Base-by-base conservation (phyloP, 2,329 filamentous ascomycete genomes). In the Leptographium wingfieldii region DNA sequence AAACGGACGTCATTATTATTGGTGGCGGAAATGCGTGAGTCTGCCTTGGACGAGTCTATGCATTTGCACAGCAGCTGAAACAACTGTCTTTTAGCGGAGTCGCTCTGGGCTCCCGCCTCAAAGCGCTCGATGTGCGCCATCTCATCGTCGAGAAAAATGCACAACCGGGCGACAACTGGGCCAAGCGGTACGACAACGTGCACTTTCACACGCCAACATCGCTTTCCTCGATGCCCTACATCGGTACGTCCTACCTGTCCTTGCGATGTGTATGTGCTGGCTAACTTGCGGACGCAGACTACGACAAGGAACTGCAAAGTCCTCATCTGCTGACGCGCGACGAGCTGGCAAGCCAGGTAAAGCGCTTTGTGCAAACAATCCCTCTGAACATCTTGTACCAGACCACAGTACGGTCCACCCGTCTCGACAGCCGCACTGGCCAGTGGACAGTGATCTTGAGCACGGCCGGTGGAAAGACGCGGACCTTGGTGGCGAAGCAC, bases 1-100 rank as follows among this genome's bases (percentile, higher is more conserved):
- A 59, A 19, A 59, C 58, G 3, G 58, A 59, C n/a, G 58, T 59
- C 6, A 16, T 59, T 1, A 52, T 59, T 11, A 38, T 59, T 55
- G 58, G 58, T n/a, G 58, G 58, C n/a, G 58, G 58, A 5, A 59
- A 59, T 31, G 52, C 51, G 58, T 59, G 25, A 33, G 58, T 43
- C 16, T 27, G 9, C 19, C 12, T 22, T 12, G 12, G 11, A 25
- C 7, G 38, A 53, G 16, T 38, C 52, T 12, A 11, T 38, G 7
- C 9, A 12, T n/a, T 9, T 16, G 14, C 38, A 40, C 38, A 16
- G 12, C 38, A 16, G 3, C 12, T 40, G 16, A 16, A 16, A 22
- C n/a, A 6, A 6, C 6, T 14, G 1, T 25, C 19, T 46, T 6
- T n/a, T 3, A 59, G 58, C 5, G 58, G 52, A 7, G 53, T 56